Percentiles rank a stretch among this genome's conserved stretches.
Conservation (phyloP, 768 basidiomycete genomes). For the Hericium alpestre region DNA sequence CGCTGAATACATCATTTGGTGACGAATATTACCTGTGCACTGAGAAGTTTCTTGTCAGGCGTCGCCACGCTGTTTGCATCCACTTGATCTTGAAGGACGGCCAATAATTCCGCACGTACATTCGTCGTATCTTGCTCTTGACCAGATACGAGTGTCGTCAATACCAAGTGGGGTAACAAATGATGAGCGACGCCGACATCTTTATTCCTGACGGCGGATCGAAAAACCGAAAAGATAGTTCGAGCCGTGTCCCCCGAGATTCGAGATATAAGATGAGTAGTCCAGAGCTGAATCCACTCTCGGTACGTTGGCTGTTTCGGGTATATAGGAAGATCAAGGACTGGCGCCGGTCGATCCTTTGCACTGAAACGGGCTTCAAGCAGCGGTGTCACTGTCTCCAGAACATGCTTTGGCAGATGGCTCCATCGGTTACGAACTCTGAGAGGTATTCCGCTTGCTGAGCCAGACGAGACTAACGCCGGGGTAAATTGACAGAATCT, state of each 20-base stretch:
- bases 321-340: constrained; percentile 66
- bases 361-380: constrained; percentile 54
- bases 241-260: constrained; percentile 49
- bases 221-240: constrained; percentile 69
- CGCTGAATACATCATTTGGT: background rate
- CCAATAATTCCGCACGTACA: constrained; percentile 67
- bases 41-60: constrained; percentile 74
- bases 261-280: constrained; percentile 63
- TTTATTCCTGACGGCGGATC: constrained; percentile 67
- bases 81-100: constrained; percentile 84
- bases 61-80: constrained; percentile 44
- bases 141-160: constrained; percentile 77
- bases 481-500: constrained; percentile 79
- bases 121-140: constrained; percentile 45
- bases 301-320: constrained; percentile 69
- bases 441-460: constrained; percentile 38
- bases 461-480: constrained; percentile 51
- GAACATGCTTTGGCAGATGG: constrained; percentile 65
- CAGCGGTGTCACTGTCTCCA: constrained; percentile 79
- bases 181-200: constrained; percentile 93
- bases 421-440: constrained; percentile 74
- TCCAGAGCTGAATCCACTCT: constrained; percentile 94
- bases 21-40: constrained; percentile 68
- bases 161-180: constrained; percentile 82
- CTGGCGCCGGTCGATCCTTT: constrained; percentile 22